phyloP scores from a whole-genome alignment of 169 alveolate species.

The Theileria annulata region DNA sequence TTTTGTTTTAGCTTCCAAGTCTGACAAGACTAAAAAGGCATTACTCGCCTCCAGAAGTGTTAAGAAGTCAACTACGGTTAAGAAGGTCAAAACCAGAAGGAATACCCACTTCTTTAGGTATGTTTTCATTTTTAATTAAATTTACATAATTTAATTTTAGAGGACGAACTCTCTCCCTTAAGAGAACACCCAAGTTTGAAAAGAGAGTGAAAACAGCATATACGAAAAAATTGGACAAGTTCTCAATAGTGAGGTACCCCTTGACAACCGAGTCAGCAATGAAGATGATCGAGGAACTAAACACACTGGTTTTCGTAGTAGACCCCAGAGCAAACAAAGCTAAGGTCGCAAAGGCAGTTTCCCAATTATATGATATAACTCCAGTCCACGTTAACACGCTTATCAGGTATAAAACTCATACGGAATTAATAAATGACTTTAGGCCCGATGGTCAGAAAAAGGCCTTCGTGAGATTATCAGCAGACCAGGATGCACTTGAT shows the following conservation, averaged over 20 bases:
- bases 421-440: neutral
- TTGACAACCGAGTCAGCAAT: conserved; percentile 96
- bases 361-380: conserved; percentile 88
- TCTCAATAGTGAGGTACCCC: conserved; percentile 90
- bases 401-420: conserved; percentile 66
- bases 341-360: conserved; percentile 92
- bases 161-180: conserved; percentile 80
- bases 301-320: conserved; percentile 94
- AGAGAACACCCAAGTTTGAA: conserved; percentile 86
- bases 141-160: conserved; percentile 10
- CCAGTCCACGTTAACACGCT: conserved; percentile 94
- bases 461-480: conserved; percentile 95
- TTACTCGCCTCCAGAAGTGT: conserved; percentile 63
- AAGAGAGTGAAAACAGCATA: conserved; percentile 78
- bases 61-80: conserved; percentile 59
- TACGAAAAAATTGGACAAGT: conserved; percentile 86
- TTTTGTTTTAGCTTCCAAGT: conserved; percentile 25
- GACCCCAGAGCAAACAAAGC: conserved; percentile 91
- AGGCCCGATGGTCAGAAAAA: conserved; percentile 95
- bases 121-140: neutral
- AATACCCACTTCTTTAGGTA: conserved; percentile 66
- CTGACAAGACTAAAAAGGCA: conserved; percentile 65
- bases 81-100: conserved; percentile 61
- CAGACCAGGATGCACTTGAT: conserved; percentile 95
- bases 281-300: conserved; percentile 97